A percentile compares a stretch with the other conserved stretches of the same genome.
phyloP scores from a whole-genome alignment of 1,284 basidiomycete genomes.

The Ceratorhiza oryzae-sativae region DNA sequence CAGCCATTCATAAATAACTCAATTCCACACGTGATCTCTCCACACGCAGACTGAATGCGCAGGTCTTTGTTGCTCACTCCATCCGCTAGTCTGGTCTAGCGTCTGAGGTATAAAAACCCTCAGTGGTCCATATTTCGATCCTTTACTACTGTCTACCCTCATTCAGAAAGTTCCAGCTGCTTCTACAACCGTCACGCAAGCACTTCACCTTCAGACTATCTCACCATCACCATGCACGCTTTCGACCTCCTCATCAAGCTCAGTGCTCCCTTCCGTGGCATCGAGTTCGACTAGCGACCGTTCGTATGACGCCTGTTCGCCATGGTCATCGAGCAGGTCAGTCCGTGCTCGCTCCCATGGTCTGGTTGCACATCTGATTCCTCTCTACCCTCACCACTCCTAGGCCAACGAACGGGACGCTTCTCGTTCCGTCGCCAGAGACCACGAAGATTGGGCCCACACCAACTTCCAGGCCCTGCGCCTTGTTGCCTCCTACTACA shows the following conservation, averaged over 20 bases:
- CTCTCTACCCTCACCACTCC: background rate
- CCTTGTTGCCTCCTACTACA: background rate
- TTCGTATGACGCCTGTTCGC: slow-evolving; percentile 1
- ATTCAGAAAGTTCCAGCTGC: too few relatives aligned
- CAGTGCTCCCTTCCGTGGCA: slow-evolving; percentile 3
- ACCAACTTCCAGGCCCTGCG: background rate
- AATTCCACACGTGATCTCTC: background rate
- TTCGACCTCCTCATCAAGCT: slow-evolving; percentile 9
- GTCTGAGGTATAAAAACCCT: background rate
- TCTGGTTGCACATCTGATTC: background rate
- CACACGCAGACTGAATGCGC: background rate
- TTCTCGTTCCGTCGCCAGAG: background rate
- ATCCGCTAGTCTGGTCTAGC: background rate
- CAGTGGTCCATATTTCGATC: too few relatives aligned
- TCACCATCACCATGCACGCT: background rate
- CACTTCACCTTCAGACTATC: background rate
- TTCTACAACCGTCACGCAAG: background rate
- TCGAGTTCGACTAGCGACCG: background rate
- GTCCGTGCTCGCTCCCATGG: background rate
- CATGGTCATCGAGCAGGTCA: background rate
- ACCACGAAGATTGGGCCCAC: background rate
- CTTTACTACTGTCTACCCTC: too few relatives aligned
- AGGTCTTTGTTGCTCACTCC: background rate
- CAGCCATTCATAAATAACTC: background rate
- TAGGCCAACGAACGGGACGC: background rate